These are phyloP conservation scores for Echria macrotheca DNA, from an alignment of 495 filamentous ascomycete species.

Conservation along the genomic window DNA sequence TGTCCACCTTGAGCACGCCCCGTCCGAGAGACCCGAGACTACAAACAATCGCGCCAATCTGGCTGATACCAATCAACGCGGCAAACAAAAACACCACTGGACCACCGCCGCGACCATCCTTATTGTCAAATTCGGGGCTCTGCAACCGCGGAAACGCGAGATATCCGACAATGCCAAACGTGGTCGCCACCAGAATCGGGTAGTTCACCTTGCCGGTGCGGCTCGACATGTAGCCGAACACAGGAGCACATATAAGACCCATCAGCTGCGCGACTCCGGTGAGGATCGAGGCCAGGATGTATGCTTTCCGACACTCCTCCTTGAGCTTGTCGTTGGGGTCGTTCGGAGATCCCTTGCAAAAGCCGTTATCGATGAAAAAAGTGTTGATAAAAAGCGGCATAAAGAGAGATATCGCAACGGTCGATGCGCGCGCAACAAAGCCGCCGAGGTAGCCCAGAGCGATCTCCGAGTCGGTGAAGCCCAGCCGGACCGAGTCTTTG, in stretches of 20 bases:
- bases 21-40: conserved; percentile 78
- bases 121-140: conserved; percentile 63
- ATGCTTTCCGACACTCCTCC: conserved; percentile 73
- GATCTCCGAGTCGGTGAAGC: conserved; percentile 68
- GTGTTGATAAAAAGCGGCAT: conserved; percentile 87
- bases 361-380: conserved; percentile 76
- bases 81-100: conserved; percentile 69
- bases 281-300: conserved; percentile 74
- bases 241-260: conserved; percentile 75
- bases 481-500: conserved; percentile 62
- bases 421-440: conserved; percentile 93
- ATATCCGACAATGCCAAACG: conserved; percentile 72
- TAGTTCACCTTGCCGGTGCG: conserved; percentile 56
- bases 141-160: conserved; percentile 59
- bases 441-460: conserved; percentile 86
- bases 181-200: conserved; percentile 65
- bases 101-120: conserved; percentile 52
- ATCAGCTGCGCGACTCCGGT: conserved; percentile 84
- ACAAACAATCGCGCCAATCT: conserved; percentile 94
- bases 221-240: conserved; percentile 77
- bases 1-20: conserved; percentile 61
- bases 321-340: conserved; percentile 64
- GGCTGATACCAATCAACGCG: conserved; percentile 74
- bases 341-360: conserved; percentile 60
- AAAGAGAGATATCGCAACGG: conserved; percentile 90